Conservation (phyloP, 495 filamentous ascomycete genomes). For the Parachaetomium inaequale region DNA sequence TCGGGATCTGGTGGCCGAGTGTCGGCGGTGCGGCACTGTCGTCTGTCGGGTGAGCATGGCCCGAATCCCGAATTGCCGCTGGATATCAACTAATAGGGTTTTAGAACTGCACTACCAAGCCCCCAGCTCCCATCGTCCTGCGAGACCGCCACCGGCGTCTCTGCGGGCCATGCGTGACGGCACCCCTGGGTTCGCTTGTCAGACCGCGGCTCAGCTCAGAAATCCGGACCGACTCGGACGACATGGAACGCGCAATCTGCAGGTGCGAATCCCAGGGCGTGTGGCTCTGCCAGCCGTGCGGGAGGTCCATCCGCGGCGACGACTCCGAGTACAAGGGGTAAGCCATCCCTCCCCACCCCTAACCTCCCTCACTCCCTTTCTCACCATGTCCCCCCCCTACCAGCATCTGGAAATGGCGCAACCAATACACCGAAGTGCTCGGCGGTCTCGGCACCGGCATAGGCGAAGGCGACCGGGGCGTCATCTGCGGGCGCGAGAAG, state of each 20-base stretch:
- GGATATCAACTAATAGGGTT: not conserved
- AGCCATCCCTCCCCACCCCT: constrained; percentile 7
- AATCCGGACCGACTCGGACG: constrained; percentile 35
- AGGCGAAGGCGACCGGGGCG: constrained; percentile 80
- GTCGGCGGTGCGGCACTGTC: constrained; percentile 68
- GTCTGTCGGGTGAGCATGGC: constrained; percentile 79
- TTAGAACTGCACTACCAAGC: constrained; percentile 83
- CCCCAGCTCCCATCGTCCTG: constrained; percentile 57
- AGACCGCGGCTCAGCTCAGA: constrained; percentile 28
- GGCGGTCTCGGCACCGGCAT: constrained; percentile 82
- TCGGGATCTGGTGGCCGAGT: constrained; percentile 77
- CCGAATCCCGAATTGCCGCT: not conserved
- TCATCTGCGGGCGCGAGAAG: constrained; percentile 71
- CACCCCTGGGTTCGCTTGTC: constrained; percentile 53
- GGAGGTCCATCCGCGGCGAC: constrained; percentile 59
- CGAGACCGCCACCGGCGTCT: constrained; percentile 72
- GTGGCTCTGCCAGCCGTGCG: constrained; percentile 81
- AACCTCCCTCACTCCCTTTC: not conserved
- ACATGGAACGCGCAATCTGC: constrained; percentile 61
- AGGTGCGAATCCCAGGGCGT: constrained; percentile 58
- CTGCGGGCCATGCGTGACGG: constrained; percentile 66
- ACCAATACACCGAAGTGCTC: constrained; percentile 73
- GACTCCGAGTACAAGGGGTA: constrained; percentile 68
- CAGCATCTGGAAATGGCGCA: constrained; percentile 84
- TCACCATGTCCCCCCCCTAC: not conserved